Conservation (phyloP, 345 rosid species). For the Salix koriyanagi region DNA sequence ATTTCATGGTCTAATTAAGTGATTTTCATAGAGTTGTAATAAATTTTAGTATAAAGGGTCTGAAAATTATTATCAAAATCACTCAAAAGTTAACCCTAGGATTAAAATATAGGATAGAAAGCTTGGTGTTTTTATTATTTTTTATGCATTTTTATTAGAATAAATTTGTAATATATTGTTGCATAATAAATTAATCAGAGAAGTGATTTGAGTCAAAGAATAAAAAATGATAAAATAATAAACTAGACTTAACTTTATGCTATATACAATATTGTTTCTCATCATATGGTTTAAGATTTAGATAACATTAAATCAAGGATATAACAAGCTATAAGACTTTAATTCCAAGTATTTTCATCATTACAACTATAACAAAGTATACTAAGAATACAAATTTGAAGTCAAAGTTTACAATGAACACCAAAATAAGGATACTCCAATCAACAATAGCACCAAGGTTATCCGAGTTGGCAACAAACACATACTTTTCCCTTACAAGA, state of each 20-base stretch:
- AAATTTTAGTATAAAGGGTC: too few relatives aligned
- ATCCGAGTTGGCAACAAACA: conserved; percentile 86
- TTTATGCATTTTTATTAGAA: too few relatives aligned
- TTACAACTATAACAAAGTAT: neutral
- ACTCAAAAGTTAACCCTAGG: too few relatives aligned
- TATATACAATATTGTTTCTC: conserved; percentile 76
- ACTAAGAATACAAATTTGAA: conserved; percentile 1
- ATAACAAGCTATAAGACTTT: conserved; percentile 11
- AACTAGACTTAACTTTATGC: conserved; percentile 18
- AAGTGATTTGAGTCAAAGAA: too few relatives aligned
- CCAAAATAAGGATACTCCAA: conserved; percentile 68
- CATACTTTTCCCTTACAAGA: conserved; percentile 75
- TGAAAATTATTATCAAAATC: too few relatives aligned
- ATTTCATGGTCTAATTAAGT: too few relatives aligned
- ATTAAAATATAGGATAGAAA: too few relatives aligned
- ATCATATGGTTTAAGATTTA: conserved; percentile 83
- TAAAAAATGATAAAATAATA: too few relatives aligned
- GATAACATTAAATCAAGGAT: conserved; percentile 44
- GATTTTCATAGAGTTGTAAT: too few relatives aligned
- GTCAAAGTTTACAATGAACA: neutral
- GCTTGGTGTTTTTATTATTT: too few relatives aligned
- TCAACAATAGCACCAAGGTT: conserved; percentile 90
- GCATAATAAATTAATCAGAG: too few relatives aligned
- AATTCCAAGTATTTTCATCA: conserved; percentile 1
- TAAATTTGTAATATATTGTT: too few relatives aligned